These are phyloP conservation scores for Calonectria pseudoreteaudii DNA, from an alignment of 2,329 filamentous ascomycete genomes.

Conservation along the genomic window DNA sequence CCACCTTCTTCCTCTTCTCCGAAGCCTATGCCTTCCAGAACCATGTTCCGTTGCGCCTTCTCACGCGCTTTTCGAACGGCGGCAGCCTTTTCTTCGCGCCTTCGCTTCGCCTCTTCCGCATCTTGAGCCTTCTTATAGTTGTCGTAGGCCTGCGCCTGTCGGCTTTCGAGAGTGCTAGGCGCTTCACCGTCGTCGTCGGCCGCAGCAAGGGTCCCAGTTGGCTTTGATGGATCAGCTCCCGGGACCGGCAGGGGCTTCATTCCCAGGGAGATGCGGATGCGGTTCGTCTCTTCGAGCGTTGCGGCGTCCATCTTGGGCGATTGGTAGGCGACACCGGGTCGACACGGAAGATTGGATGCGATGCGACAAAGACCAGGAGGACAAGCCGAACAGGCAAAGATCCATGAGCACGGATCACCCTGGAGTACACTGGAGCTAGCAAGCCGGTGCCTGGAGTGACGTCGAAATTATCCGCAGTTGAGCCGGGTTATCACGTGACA, in stretches of 20 bases:
- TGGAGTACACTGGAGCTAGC: slow-evolving; percentile 12
- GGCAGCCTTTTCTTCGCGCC: slow-evolving; percentile 82
- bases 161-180: slow-evolving; percentile 85
- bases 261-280: slow-evolving; percentile 88
- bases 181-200: slow-evolving; percentile 74
- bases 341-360: background rate
- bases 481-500: slow-evolving; percentile 24
- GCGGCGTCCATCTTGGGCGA: slow-evolving; percentile 69
- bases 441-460: slow-evolving; percentile 13
- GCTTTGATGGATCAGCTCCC: slow-evolving; percentile 62
- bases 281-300: slow-evolving; percentile 93
- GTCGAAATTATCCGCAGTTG: slow-evolving; percentile 16
- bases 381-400: slow-evolving; percentile 20
- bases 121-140: slow-evolving; percentile 76
- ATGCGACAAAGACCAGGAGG: slow-evolving; percentile 9
- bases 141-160: slow-evolving; percentile 77
- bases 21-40: slow-evolving; percentile 85
- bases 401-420: slow-evolving; percentile 34
- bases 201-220: slow-evolving; percentile 62
- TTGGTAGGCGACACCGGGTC: slow-evolving; percentile 5
- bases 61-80: slow-evolving; percentile 91
- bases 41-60: slow-evolving; percentile 78
- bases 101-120: slow-evolving; percentile 81
- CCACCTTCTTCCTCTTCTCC: slow-evolving; percentile 77
- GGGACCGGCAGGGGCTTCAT: slow-evolving; percentile 91